Conservation (phyloP, 257 asterid species). For the Plantago elongata region DNA sequence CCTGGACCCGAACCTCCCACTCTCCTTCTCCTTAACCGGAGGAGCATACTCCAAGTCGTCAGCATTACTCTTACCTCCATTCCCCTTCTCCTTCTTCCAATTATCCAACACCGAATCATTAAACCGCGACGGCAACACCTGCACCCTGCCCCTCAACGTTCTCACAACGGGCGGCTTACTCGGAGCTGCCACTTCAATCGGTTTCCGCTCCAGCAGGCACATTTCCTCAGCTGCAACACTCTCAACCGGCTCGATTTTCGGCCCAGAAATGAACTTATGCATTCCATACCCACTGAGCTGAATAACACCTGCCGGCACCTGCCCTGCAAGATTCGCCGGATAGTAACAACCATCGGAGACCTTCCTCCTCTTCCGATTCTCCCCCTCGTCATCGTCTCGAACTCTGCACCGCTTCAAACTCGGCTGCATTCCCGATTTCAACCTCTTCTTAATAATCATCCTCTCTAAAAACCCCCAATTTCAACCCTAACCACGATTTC, state of each 20-base stretch:
- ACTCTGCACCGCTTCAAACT: conserved; percentile 72
- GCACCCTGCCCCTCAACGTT: conserved; percentile 94
- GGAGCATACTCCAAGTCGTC: conserved; percentile 53
- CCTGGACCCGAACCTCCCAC: conserved; percentile 31
- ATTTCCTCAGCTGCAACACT: conserved; percentile 15
- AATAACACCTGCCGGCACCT: conserved; percentile 64
- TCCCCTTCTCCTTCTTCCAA: conserved; percentile 82
- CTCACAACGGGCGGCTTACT: conserved; percentile 73
- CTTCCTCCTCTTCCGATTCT: conserved; percentile 68
- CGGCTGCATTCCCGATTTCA: conserved; percentile 99
- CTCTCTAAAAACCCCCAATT: conserved; percentile 19
- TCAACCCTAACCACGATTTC: conserved; percentile 38
- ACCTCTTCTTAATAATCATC: conserved; percentile 82
- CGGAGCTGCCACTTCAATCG: neutral
- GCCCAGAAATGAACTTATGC: conserved; percentile 32
- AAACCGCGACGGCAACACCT: conserved; percentile 89
- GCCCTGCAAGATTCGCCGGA: conserved; percentile 69
- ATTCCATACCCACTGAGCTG: conserved; percentile 47
- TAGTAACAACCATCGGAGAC: conserved; percentile 36
- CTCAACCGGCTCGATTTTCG: conserved; percentile 10
- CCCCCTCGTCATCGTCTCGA: conserved; percentile 38
- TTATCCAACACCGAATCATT: conserved; percentile 84
- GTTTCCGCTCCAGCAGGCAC: conserved; percentile 19
- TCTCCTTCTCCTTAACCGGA: conserved; percentile 22
- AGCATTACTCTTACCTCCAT: conserved; percentile 10